A percentile compares a stretch with the other conserved stretches of the same genome.
phyloP scores from a whole-genome alignment of 2,329 filamentous ascomycete genomes.

The Atkinsonella texensis region DNA sequence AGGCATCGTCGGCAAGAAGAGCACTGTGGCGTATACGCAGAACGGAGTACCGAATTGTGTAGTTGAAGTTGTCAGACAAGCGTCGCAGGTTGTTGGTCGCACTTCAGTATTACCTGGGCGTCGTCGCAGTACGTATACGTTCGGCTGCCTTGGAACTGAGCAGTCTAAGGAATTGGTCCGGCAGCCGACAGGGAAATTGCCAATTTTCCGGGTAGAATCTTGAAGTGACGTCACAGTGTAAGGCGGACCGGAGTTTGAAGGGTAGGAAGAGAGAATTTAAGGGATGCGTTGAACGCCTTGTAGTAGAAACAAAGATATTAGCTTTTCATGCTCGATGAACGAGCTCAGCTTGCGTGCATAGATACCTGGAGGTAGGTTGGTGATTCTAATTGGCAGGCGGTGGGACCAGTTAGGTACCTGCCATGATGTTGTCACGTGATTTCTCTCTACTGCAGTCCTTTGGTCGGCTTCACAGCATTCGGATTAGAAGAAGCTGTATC shows the following conservation, averaged over 20 bases:
- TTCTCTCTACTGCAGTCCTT: too few relatives aligned
- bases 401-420: background rate
- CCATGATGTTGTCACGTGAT: background rate
- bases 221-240: background rate
- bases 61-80: background rate
- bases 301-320: background rate
- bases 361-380: background rate
- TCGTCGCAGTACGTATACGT: background rate
- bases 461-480: too few relatives aligned
- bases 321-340: background rate
- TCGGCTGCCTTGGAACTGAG: conserved; percentile 3
- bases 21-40: background rate
- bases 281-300: background rate
- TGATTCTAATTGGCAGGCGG: background rate
- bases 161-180: background rate
- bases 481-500: too few relatives aligned
- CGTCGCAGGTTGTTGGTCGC: background rate
- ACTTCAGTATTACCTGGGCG: background rate
- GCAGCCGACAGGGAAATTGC: background rate
- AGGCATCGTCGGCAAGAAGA: conserved; percentile 54
- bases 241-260: too few relatives aligned
- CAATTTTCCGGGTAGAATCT: background rate
- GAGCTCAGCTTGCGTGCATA: background rate
- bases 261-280: background rate
- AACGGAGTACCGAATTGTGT: background rate